Base-by-base conservation (phyloP, 108 stramenopile genomes). In the Aurantiochytrium sp. region DNA sequence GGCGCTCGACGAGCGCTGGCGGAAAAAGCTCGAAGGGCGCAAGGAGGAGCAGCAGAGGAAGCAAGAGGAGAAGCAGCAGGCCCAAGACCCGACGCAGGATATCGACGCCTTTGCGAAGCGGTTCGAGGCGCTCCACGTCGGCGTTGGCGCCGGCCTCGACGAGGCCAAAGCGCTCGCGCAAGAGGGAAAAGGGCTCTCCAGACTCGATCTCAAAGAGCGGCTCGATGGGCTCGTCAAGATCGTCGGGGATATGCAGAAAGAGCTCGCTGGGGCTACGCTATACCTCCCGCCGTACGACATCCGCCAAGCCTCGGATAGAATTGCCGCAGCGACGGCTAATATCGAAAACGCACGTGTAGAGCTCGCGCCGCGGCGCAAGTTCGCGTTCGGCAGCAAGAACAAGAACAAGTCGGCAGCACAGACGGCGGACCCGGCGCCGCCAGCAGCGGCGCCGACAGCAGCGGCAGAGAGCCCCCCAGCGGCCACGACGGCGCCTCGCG, bases 251-350 rank as follows among this genome's bases (percentile, higher is more conserved):
- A 86, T 90, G 87, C 81, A 86, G 17, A 89, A 90, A 87, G 86
- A 55, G 55, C 42, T 90, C 68, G 90, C 91, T 17, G 90, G 89
- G 45, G 88, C 88, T 37, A 48, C 91, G 37, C 37, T 91, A 8
- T 91, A 68, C 39, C 53, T 91, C 87, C 89, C 91, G n/a, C 68
- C 90, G 85, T 91, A 91, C 89, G 91, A 91, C 10, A 48, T 90
- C 8, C 90, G 90, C 4, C 88, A 89, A 45, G 86, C 88, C 55
- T 88, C 88, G 87, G 90, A 90, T 39, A 89, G 88, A 52, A 4
- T 34, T 15, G 89, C 69, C n/a, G 36, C 37, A 41, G 86, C 89
- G 4, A 37, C 37, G 34, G 87, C 87, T 4, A 88, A 41, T 10
- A 85, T 90, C 37, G 89, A 90, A 37, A 36, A 87, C 6, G 89